Conservation (phyloP, 192 early-diverging fungal species). For the Backusella liffmaniae region DNA sequence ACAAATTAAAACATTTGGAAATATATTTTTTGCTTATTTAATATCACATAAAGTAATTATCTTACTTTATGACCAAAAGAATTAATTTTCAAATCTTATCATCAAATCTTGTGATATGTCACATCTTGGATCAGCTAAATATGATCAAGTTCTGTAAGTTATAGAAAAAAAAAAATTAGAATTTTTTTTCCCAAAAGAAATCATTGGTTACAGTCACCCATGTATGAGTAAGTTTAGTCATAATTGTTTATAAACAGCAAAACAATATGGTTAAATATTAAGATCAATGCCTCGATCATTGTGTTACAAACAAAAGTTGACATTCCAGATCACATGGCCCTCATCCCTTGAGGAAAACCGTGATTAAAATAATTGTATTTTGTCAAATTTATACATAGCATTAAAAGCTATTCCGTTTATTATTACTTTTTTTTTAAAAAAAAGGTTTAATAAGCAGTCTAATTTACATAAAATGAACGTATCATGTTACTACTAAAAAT, state of each 20-base stretch:
- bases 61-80: neutral
- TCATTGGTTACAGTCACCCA: neutral
- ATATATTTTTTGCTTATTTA: too few relatives aligned
- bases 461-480: neutral
- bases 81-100: neutral
- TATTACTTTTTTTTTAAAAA: neutral
- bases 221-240: neutral
- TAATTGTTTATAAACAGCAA: neutral
- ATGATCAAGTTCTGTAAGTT: neutral
- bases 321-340: neutral
- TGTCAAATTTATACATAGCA: neutral
- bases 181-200: neutral
- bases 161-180: neutral
- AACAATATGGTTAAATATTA: neutral
- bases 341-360: neutral
- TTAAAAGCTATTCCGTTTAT: neutral
- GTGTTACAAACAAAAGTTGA: slow-evolving; percentile 2
- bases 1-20: too few relatives aligned
- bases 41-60: neutral
- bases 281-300: neutral
- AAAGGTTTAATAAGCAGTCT: neutral
- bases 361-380: neutral
- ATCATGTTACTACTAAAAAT: neutral
- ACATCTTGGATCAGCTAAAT: neutral
- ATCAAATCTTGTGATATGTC: neutral